Conservation (phyloP, 129 eudicot genomes). For the Silybum marianum region DNA sequence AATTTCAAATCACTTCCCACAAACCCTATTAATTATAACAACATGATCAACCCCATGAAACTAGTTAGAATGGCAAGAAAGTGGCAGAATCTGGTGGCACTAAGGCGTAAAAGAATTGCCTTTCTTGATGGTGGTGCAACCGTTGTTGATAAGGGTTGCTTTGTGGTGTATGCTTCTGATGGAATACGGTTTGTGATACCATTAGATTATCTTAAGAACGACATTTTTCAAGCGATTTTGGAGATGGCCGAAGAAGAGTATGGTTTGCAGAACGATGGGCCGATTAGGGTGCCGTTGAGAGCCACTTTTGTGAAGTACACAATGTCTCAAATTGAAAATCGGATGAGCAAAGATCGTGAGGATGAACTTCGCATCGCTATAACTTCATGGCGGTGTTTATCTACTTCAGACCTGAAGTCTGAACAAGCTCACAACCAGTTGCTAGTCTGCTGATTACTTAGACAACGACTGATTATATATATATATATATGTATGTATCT, state of each 20-base stretch:
- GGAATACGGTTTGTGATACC: slow-evolving; percentile 34
- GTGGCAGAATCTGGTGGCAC: slow-evolving; percentile 38
- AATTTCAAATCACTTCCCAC: not conserved
- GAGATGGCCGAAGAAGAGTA: slow-evolving; percentile 53
- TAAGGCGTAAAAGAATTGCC: slow-evolving; percentile 13
- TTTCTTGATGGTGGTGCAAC: not conserved
- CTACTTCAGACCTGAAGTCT: slow-evolving; percentile 1
- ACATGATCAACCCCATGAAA: slow-evolving; percentile 49
- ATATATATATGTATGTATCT: not conserved
- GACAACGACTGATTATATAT: not conserved
- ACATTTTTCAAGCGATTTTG: slow-evolving; percentile 39
- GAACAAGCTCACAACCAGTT: not conserved
- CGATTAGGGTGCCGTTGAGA: slow-evolving; percentile 41
- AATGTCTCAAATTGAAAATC: slow-evolving; percentile 10
- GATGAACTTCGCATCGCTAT: not conserved
- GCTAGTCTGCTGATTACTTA: not conserved
- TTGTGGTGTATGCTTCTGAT: slow-evolving; percentile 48
- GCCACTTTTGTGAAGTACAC: slow-evolving; percentile 29
- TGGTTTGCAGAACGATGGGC: slow-evolving; percentile 41
- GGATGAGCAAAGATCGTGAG: not conserved
- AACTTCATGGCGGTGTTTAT: not conserved
- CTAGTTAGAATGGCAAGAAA: slow-evolving; percentile 50
- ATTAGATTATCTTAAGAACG: slow-evolving; percentile 35
- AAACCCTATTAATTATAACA: slow-evolving; percentile 1
- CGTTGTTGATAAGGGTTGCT: slow-evolving; percentile 36